Percentiles rank a stretch among this genome's conserved stretches.
Evolutionary conservation across 2,329 filamentous ascomycete genomes (phyloP).

Genomic region (Colletotrichum godetiae): DNA sequence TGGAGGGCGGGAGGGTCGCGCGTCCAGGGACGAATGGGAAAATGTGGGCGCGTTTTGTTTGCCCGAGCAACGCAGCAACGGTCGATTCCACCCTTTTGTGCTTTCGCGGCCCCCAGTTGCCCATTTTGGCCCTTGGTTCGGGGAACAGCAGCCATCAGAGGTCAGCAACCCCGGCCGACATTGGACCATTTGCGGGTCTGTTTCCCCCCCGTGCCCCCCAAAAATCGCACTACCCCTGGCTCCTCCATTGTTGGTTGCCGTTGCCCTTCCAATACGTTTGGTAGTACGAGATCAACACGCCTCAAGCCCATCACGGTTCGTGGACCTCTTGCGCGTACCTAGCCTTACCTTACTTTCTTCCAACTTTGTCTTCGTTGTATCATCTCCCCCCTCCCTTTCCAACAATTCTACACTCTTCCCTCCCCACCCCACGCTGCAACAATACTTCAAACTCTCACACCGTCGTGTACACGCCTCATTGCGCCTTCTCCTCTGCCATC

Average conservation of each 20-base stretch:
- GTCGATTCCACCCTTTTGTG: neutral
- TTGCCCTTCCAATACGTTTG: constrained; percentile 30
- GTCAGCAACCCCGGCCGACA: neutral
- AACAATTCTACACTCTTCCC: neutral
- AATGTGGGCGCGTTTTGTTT: constrained; percentile 31
- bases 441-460: neutral
- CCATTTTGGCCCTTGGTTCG: neutral
- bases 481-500: neutral
- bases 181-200: neutral
- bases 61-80: constrained; percentile 30
- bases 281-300: constrained; percentile 27
- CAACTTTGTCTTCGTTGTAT: no score
- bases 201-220: neutral
- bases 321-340: neutral
- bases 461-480: neutral
- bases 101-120: neutral
- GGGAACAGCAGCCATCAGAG: neutral
- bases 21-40: constrained; percentile 6
- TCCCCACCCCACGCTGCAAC: neutral
- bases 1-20: constrained; percentile 21
- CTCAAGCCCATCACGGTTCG: constrained; percentile 9
- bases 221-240: neutral
- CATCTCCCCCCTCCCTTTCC: no score
- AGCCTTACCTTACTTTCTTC: neutral
- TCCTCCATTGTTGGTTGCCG: constrained; percentile 22